Conservation (phyloP, 805 yeast species). For the Limtongia smithiae region DNA sequence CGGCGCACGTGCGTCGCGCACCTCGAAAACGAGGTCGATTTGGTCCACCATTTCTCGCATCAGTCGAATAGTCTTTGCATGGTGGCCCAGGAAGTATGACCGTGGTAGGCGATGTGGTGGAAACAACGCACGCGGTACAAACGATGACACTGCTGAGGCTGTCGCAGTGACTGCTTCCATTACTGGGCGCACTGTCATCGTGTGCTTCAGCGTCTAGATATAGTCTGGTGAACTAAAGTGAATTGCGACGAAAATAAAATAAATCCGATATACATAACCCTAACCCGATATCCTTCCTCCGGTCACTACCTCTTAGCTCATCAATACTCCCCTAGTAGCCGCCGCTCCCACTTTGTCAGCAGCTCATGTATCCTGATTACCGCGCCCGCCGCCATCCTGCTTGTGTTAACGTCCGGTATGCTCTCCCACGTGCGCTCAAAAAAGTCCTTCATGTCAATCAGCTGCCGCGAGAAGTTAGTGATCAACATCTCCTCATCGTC, state of each 20-base stretch:
- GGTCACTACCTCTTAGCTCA: not conserved
- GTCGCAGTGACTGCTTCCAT: too few relatives aligned
- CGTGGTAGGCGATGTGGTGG: constrained; percentile 61
- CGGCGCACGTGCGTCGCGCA: constrained; percentile 89
- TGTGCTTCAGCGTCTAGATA: too few relatives aligned
- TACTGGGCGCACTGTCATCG: too few relatives aligned
- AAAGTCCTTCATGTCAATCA: constrained; percentile 36
- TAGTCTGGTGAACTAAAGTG: too few relatives aligned
- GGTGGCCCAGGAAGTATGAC: constrained; percentile 82
- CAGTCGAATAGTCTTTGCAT: constrained; percentile 66
- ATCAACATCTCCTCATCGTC: constrained; percentile 31
- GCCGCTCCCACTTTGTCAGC: constrained; percentile 30
- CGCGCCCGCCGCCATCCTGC: constrained; percentile 37
- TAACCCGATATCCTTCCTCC: too few relatives aligned
- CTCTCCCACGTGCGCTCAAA: constrained; percentile 35
- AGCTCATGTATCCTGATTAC: constrained; percentile 33
- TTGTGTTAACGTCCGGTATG: constrained; percentile 34
- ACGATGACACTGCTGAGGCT: constrained; percentile 32
- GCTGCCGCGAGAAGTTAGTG: constrained; percentile 31
- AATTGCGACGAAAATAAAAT: too few relatives aligned
- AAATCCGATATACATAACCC: too few relatives aligned
- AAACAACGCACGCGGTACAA: constrained; percentile 67
- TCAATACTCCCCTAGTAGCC: constrained; percentile 15
- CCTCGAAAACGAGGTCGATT: constrained; percentile 75
- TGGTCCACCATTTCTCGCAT: constrained; percentile 72